phyloP scores from a whole-genome alignment of 2,329 filamentous ascomycete species.

The Arthroderma uncinatum region DNA sequence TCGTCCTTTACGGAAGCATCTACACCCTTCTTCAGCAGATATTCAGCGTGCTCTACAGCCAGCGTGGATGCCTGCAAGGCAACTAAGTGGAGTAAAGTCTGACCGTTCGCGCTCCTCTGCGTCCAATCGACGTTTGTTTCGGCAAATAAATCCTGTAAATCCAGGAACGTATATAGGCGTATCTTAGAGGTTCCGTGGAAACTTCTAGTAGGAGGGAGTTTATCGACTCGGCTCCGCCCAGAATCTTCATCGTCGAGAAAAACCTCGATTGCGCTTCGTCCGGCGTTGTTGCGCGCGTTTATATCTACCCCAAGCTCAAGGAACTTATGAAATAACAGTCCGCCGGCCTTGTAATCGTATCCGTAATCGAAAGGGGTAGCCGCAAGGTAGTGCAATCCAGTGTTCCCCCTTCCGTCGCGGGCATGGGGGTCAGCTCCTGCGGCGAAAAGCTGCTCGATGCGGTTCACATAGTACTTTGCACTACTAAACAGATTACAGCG shows the following conservation, averaged over 20 bases:
- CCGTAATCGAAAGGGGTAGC: not conserved
- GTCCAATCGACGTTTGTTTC: constrained; percentile 7
- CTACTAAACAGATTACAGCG: not conserved
- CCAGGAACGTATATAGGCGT: not conserved
- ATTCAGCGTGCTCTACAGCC: constrained; percentile 7
- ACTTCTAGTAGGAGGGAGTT: constrained; percentile 5
- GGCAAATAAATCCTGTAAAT: constrained; percentile 7
- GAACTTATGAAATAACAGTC: constrained; percentile 5
- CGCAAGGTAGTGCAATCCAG: constrained; percentile 16
- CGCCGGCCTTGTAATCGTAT: not conserved
- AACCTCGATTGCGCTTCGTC: constrained; percentile 5
- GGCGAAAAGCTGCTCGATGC: constrained; percentile 6
- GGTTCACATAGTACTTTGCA: not conserved
- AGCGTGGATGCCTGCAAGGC: constrained; percentile 5
- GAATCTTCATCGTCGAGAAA: constrained; percentile 8
- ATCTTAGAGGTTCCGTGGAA: constrained; percentile 6
- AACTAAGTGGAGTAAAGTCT: constrained; percentile 8
- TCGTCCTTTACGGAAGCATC: constrained; percentile 7
- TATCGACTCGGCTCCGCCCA: not conserved
- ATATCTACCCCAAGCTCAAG: constrained; percentile 7
- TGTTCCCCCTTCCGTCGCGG: constrained; percentile 13
- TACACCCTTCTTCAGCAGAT: constrained; percentile 9
- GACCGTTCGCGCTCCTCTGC: constrained; percentile 7
- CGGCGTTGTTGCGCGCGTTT: constrained; percentile 7
- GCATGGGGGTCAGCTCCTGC: constrained; percentile 12